Conservation (phyloP, 208 protist genomes). For the Porcisia deanei region DNA sequence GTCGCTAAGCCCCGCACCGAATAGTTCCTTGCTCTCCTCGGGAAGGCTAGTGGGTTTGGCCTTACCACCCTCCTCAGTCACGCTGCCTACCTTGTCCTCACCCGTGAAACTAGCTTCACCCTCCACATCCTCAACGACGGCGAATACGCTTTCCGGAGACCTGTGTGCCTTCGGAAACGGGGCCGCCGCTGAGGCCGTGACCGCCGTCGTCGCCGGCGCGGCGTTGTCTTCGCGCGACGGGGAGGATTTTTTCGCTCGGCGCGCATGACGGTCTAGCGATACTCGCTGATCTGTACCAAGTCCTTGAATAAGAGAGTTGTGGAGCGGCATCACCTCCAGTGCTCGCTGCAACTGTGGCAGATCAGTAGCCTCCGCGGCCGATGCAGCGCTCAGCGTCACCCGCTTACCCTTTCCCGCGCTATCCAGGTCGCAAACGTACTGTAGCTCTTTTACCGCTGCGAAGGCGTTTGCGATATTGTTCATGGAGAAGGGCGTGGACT, state of each 20-base stretch:
- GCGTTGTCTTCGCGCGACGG: constrained; percentile 6
- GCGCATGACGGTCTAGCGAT: constrained; percentile 25
- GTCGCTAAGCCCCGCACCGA: constrained; percentile 14
- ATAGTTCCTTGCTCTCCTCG: constrained; percentile 10
- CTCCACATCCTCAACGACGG: constrained; percentile 24
- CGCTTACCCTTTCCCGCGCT: constrained; percentile 8
- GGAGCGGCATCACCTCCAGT: constrained; percentile 40
- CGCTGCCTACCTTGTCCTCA: constrained; percentile 15
- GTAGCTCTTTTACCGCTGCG: constrained; percentile 74
- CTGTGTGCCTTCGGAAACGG: neutral
- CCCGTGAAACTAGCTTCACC: constrained; percentile 10
- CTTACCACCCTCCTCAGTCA: neutral
- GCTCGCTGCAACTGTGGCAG: constrained; percentile 35
- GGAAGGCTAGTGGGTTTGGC: too few relatives aligned
- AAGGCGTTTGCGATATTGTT: constrained; percentile 70
- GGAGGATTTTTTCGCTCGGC: constrained; percentile 14
- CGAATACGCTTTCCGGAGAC: constrained; percentile 18
- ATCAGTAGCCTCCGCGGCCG: constrained; percentile 2
- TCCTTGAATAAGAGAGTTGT: constrained; percentile 54
- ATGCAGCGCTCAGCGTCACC: constrained; percentile 14
- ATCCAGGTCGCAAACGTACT: constrained; percentile 53
- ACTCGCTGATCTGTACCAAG: constrained; percentile 47
- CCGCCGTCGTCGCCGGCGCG: constrained; percentile 1
- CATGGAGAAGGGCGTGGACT: constrained; percentile 66
- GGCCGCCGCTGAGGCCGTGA: constrained; percentile 10